Evolutionary conservation across 129 eudicot genomes (phyloP).

Genomic region (Escallonia herrerae): DNA sequence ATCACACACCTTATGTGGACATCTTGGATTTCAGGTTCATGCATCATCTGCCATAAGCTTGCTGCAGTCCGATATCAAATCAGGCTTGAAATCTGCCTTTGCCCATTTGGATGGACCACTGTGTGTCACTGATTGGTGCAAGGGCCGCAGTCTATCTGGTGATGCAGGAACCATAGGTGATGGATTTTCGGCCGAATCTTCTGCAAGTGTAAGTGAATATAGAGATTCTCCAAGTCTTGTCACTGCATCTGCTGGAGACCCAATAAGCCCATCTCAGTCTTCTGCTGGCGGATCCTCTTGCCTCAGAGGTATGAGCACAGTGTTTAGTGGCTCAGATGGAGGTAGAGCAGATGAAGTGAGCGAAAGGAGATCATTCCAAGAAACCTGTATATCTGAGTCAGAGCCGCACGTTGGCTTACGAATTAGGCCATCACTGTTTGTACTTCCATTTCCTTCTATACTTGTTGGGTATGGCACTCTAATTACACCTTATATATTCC

Average conservation of each 20-base stretch:
- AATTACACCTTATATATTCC: not conserved
- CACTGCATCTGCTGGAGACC: constrained; percentile 50
- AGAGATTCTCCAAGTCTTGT: constrained; percentile 66
- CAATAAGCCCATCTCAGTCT: constrained; percentile 71
- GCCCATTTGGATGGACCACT: constrained; percentile 88
- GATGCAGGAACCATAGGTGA: constrained; percentile 47
- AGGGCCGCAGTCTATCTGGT: constrained; percentile 64
- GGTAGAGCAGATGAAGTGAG: constrained; percentile 55
- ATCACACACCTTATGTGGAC: not conserved
- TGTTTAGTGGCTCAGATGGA: constrained; percentile 46
- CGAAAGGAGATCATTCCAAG: constrained; percentile 46
- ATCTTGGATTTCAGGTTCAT: constrained; percentile 58
- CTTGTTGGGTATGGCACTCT: constrained; percentile 82
- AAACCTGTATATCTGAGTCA: constrained; percentile 45
- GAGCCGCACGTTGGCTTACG: constrained; percentile 65
- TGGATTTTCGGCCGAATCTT: constrained; percentile 72
- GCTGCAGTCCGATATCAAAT: constrained; percentile 87
- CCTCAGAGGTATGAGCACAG: constrained; percentile 48
- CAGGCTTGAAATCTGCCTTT: constrained; percentile 91
- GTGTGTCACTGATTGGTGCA: constrained; percentile 92
- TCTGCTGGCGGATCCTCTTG: constrained; percentile 60
- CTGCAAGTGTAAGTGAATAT: constrained; percentile 70
- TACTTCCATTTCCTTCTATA: constrained; percentile 81
- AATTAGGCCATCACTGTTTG: constrained; percentile 74
- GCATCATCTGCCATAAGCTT: constrained; percentile 78